phyloP scores from a whole-genome alignment of 345 rosid genomes.

The Gossypium thurberi region DNA sequence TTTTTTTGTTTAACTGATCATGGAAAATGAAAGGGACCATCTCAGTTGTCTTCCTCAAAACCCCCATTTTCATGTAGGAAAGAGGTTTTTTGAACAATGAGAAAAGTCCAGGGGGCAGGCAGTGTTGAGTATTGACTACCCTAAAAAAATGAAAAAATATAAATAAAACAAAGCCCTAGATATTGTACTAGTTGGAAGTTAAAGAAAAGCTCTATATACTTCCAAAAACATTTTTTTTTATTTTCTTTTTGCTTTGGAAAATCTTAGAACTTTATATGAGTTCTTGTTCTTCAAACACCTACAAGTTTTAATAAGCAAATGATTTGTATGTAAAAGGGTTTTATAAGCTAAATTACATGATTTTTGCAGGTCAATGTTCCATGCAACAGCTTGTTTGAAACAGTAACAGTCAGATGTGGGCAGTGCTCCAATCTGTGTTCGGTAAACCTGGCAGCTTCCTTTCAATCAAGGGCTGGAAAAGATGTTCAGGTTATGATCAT shows the following conservation, averaged over 20 bases:
- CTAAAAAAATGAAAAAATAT: background rate
- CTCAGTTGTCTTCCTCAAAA: constrained; percentile 11
- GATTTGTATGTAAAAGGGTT: background rate
- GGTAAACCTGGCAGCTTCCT: constrained; percentile 38
- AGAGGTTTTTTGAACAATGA: background rate
- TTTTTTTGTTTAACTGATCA: background rate
- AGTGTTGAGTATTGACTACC: background rate
- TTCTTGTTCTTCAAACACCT: too few relatives aligned
- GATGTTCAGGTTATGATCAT: constrained; percentile 10
- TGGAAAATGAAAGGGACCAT: constrained; percentile 1
- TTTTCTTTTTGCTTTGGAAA: background rate
- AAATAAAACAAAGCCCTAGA: background rate
- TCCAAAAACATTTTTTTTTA: background rate
- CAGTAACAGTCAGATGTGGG: constrained; percentile 43
- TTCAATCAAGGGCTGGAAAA: constrained; percentile 24
- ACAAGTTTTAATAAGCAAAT: background rate
- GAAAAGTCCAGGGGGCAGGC: background rate
- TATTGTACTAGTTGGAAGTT: too few relatives aligned
- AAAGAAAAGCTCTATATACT: background rate
- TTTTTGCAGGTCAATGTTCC: constrained; percentile 43
- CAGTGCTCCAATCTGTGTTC: constrained; percentile 46
- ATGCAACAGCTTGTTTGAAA: constrained; percentile 37
- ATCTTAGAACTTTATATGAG: too few relatives aligned
- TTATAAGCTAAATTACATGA: background rate
- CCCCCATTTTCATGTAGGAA: constrained; percentile 10